Evolutionary conservation across 2,329 filamentous ascomycete species (phyloP).

Genomic region (Fusarium xylarioides): DNA sequence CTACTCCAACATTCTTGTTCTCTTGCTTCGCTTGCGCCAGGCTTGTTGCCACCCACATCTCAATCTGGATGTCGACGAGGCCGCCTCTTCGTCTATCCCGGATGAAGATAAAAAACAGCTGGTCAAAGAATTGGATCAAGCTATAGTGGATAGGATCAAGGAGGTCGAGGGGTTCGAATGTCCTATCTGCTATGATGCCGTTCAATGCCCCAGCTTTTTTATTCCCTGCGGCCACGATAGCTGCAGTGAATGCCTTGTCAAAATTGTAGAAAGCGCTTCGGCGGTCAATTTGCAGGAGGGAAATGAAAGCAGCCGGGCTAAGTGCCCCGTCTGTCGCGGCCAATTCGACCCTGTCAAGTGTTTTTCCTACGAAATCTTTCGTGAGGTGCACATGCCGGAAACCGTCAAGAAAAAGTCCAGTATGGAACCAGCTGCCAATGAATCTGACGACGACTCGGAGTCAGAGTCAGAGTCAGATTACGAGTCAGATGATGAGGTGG

Average conservation of each 20-base stretch:
- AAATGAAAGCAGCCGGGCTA: constrained; percentile 64
- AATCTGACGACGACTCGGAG: constrained; percentile 40
- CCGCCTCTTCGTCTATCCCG: constrained; percentile 50
- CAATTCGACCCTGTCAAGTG: constrained; percentile 72
- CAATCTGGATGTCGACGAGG: constrained; percentile 49
- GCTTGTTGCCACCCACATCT: constrained; percentile 58
- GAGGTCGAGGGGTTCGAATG: constrained; percentile 73
- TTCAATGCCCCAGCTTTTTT: constrained; percentile 79
- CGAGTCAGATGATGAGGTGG: constrained; percentile 46
- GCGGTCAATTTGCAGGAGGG: constrained; percentile 66
- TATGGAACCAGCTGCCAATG: constrained; percentile 49
- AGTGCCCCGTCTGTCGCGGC: constrained; percentile 81
- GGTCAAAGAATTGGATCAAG: constrained; percentile 66
- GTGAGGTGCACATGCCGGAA: constrained; percentile 73
- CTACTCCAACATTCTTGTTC: constrained; percentile 82
- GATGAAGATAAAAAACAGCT: constrained; percentile 65
- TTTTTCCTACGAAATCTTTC: constrained; percentile 79
- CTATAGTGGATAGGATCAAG: constrained; percentile 74
- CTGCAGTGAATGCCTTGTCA: constrained; percentile 79
- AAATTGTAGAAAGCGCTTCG: constrained; percentile 69
- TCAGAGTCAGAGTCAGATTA: constrained; percentile 44
- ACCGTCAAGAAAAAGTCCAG: constrained; percentile 51
- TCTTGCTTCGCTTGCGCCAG: constrained; percentile 84
- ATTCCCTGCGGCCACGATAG: constrained; percentile 84
- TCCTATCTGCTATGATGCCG: constrained; percentile 81